These are phyloP conservation scores for Eutrema heterophyllum DNA, from an alignment of 345 rosid species.

Conservation along the genomic window DNA sequence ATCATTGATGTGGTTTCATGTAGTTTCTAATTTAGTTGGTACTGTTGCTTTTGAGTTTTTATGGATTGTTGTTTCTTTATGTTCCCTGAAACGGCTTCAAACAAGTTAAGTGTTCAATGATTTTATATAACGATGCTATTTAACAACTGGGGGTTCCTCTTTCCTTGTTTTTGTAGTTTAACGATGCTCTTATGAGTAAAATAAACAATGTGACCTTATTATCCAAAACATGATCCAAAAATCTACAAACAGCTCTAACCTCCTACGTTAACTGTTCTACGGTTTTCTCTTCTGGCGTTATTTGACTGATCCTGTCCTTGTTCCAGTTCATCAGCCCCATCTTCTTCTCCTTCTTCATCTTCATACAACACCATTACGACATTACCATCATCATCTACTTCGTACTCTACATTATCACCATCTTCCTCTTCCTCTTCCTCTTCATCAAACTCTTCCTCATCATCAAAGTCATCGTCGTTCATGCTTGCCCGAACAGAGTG, in stretches of 20 bases:
- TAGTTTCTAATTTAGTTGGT: conserved; percentile 3
- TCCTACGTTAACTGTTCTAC: conserved; percentile 6
- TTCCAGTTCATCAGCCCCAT: conserved; percentile 5
- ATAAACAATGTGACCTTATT: neutral
- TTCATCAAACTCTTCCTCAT: conserved; percentile 40
- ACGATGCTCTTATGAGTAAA: neutral
- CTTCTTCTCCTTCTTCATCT: conserved; percentile 26
- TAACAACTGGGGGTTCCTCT: neutral
- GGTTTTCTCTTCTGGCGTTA: conserved; percentile 7
- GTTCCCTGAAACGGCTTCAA: neutral
- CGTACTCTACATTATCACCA: conserved; percentile 22
- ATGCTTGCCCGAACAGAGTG: conserved; percentile 44
- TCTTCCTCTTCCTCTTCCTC: conserved; percentile 44
- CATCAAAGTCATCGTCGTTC: conserved; percentile 51
- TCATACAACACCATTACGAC: conserved; percentile 31
- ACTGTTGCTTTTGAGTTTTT: neutral
- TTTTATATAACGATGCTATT: neutral
- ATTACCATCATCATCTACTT: conserved; percentile 33
- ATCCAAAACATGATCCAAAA: conserved; percentile 1
- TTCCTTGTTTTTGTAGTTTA: neutral
- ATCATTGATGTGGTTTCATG: neutral
- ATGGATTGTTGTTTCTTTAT: conserved; percentile 13
- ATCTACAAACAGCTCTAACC: conserved; percentile 13
- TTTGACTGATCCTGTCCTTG: conserved; percentile 6
- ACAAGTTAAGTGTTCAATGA: neutral